phyloP scores from a whole-genome alignment of 805 yeast species.

The Jamesozyma hellenica region DNA sequence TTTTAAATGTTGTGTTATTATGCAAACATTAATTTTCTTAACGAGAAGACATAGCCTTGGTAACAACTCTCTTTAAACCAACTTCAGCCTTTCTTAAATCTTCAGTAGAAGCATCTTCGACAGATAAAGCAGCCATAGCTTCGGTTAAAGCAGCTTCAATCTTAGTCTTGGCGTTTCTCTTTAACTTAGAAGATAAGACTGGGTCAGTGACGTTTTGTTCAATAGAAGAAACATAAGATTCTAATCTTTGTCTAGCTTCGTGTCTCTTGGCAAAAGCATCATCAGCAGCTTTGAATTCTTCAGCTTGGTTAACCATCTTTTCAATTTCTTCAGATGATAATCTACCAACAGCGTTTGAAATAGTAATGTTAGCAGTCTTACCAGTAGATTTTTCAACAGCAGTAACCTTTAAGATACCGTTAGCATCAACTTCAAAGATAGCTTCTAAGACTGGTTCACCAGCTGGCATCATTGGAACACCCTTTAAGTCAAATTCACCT shows the following conservation, averaged over 20 bases:
- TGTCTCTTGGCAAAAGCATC: constrained; percentile 88
- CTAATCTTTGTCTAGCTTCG: constrained; percentile 98
- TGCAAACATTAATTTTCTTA: constrained; percentile 33
- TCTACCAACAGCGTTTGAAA: constrained; percentile 98
- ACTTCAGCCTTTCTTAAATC: constrained; percentile 99
- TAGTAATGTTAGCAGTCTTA: constrained; percentile 95
- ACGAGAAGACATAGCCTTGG: constrained; percentile 98
- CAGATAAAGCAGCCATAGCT: constrained; percentile 94
- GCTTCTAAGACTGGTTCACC: constrained; percentile 64
- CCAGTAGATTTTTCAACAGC: constrained; percentile 99
- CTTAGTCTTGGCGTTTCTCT: constrained; percentile 95
- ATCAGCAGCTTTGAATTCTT: constrained; percentile 96
- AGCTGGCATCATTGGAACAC: constrained; percentile 96
- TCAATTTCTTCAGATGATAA: constrained; percentile 83
- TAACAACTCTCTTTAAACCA: constrained; percentile 96
- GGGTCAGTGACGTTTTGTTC: constrained; percentile 98
- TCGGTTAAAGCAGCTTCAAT: constrained; percentile 96
- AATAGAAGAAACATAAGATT: constrained; percentile 95
- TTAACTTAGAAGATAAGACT: constrained; percentile 91
- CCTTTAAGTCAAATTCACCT: constrained; percentile 97
- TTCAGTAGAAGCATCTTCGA: constrained; percentile 93
- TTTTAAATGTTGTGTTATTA: neutral
- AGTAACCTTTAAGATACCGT: constrained; percentile 98
- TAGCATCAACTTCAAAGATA: constrained; percentile 97
- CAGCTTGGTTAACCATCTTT: constrained; percentile 81